Conservation (phyloP, 2,329 filamentous ascomycete genomes). For the Penicillium sp. region DNA sequence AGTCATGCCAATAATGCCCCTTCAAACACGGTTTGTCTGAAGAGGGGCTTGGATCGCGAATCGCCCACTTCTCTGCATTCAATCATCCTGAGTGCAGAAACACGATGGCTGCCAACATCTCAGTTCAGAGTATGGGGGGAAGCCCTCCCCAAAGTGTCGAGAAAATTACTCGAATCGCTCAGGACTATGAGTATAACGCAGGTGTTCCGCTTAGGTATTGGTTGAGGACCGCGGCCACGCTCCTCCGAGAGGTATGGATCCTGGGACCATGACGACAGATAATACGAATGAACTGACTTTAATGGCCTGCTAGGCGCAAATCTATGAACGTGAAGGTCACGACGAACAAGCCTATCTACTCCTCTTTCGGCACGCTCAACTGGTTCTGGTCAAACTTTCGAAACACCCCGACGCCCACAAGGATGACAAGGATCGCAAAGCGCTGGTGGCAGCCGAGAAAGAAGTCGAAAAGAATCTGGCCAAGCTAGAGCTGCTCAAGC, state of each 20-base stretch:
- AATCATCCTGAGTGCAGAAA: not conserved
- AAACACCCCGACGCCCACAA: conserved; percentile 66
- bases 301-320: conserved; percentile 57
- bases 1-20: conserved; percentile 13
- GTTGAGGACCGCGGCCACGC: conserved; percentile 70
- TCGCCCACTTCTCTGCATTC: conserved; percentile 1
- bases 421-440: conserved; percentile 53
- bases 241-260: conserved; percentile 67
- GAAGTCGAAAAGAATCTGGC: conserved; percentile 60
- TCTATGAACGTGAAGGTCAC: conserved; percentile 81
- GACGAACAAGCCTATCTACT: conserved; percentile 84
- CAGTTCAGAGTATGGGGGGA: conserved; percentile 31
- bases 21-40: conserved; percentile 10
- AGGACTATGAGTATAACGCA: conserved; percentile 74
- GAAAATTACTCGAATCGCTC: conserved; percentile 69
- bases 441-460: conserved; percentile 53
- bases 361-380: conserved; percentile 78
- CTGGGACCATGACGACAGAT: not conserved
- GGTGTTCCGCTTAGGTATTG: conserved; percentile 72
- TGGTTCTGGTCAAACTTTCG: conserved; percentile 70
- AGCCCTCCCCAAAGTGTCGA: conserved; percentile 62
- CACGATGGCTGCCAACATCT: conserved; percentile 22
- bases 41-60: conserved; percentile 12
- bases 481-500: conserved; percentile 72
- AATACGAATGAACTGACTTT: not conserved